Conservation (phyloP, 306 rosid genomes). For the Spatholobus suberectus region DNA sequence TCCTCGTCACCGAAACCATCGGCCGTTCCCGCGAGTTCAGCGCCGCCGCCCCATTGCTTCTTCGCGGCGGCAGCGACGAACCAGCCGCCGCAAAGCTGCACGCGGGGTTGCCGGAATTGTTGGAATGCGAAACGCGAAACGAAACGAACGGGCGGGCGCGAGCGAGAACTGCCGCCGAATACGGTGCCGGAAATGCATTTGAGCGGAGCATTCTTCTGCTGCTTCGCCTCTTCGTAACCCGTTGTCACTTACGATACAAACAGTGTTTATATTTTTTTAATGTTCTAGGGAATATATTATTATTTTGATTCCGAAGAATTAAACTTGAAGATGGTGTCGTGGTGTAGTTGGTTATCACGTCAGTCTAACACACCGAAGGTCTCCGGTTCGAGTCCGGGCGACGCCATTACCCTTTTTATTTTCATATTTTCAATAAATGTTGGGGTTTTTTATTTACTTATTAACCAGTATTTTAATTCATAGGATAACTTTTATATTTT, state of each 20-base stretch:
- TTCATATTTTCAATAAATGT: neutral
- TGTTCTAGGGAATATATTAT: neutral
- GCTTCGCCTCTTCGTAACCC: neutral
- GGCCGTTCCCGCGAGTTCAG: slow-evolving; percentile 25
- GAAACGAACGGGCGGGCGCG: slow-evolving; percentile 12
- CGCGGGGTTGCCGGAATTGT: slow-evolving; percentile 37
- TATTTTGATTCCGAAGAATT: neutral
- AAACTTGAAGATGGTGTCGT: slow-evolving; percentile 17
- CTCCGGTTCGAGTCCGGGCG: slow-evolving; percentile 75
- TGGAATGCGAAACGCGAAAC: slow-evolving; percentile 29
- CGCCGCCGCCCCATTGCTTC: slow-evolving; percentile 37
- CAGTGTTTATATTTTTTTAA: neutral
- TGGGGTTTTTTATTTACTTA: neutral
- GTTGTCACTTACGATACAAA: neutral
- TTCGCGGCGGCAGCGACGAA: slow-evolving; percentile 26
- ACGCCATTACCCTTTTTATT: slow-evolving; percentile 30
- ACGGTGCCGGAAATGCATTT: slow-evolving; percentile 42
- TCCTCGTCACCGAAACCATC: slow-evolving; percentile 41
- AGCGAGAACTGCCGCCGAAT: slow-evolving; percentile 28
- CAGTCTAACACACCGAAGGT: slow-evolving; percentile 97
- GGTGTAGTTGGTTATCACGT: slow-evolving; percentile 91
- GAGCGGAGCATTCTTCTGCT: slow-evolving; percentile 50
- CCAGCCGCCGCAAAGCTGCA: slow-evolving; percentile 33
- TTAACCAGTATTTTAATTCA: too few relatives aligned
- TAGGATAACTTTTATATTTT: too few relatives aligned